Evolutionary conservation across 805 yeast genomes (phyloP).

Genomic region (Metschnikowia proteae): DNA sequence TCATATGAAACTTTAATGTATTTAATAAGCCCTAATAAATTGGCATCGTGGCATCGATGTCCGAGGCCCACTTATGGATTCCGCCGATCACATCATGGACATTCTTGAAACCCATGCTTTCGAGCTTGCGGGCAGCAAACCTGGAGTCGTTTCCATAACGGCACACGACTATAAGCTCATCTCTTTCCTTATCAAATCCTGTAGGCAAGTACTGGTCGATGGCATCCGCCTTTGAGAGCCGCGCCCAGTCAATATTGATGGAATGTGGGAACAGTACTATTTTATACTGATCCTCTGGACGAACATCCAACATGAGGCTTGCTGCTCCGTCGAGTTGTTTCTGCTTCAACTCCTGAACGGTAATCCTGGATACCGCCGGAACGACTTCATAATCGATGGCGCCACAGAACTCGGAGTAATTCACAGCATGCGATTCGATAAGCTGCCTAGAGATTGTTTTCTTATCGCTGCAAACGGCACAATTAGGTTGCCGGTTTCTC

Average conservation of each 20-base stretch:
- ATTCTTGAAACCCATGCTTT: conserved; percentile 43
- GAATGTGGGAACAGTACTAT: conserved; percentile 61
- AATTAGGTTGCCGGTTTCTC: conserved; percentile 59
- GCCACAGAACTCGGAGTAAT: conserved; percentile 81
- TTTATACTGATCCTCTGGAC: conserved; percentile 72
- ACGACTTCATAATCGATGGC: conserved; percentile 44
- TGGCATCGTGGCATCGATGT: conserved; percentile 44
- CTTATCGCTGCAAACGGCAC: conserved; percentile 60
- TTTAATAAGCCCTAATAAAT: conserved; percentile 5
- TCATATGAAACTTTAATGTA: not conserved
- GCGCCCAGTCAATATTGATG: conserved; percentile 57
- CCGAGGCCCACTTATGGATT: conserved; percentile 58
- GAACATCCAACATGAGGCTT: conserved; percentile 63
- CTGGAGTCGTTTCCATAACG: conserved; percentile 91
- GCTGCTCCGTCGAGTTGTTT: conserved; percentile 15
- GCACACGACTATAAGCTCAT: conserved; percentile 61
- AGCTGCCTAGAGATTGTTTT: conserved; percentile 47
- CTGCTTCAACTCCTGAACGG: conserved; percentile 35
- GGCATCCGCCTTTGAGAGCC: conserved; percentile 25
- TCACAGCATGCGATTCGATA: conserved; percentile 46
- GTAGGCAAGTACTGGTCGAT: conserved; percentile 21
- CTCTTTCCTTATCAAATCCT: conserved; percentile 19
- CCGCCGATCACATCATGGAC: conserved; percentile 81
- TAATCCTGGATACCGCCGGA: conserved; percentile 42
- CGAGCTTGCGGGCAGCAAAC: conserved; percentile 57